Conservation (phyloP, 23 red algal genomes). For the Gracilaria domingensis region DNA sequence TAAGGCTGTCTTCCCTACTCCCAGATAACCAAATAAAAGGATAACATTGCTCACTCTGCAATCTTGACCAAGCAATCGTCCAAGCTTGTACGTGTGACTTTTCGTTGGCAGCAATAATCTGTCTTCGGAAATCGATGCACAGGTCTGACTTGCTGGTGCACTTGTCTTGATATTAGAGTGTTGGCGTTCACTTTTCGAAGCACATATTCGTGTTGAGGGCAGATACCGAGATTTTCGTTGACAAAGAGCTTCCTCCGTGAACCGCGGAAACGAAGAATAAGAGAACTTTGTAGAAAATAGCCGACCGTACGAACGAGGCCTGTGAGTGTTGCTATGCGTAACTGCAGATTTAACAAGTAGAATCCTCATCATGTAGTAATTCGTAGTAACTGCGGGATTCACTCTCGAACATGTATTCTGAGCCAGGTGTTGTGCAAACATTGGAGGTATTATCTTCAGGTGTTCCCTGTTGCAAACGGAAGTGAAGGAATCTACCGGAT, state of each 20-base stretch:
- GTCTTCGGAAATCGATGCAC: background rate
- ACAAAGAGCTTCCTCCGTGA: background rate
- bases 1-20: constrained; percentile 85
- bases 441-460: background rate
- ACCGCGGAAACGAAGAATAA: background rate
- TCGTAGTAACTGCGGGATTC: too few relatives aligned
- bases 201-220: background rate
- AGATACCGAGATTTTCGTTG: background rate
- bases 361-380: too few relatives aligned
- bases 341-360: background rate
- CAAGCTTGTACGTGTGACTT: constrained; percentile 58
- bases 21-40: constrained; percentile 78
- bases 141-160: background rate
- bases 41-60: constrained; percentile 72
- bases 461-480: background rate
- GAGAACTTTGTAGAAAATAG: background rate
- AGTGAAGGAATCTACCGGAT: background rate
- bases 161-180: background rate
- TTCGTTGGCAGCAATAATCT: constrained; percentile 25
- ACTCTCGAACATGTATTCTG: background rate
- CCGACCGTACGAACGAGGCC: background rate
- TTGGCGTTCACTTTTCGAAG: background rate
- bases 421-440: background rate
- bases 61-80: constrained; percentile 29
- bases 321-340: background rate